Evolutionary conservation across 1,139 yeast species (phyloP).

Genomic region (Suhomyces chickasaworum): DNA sequence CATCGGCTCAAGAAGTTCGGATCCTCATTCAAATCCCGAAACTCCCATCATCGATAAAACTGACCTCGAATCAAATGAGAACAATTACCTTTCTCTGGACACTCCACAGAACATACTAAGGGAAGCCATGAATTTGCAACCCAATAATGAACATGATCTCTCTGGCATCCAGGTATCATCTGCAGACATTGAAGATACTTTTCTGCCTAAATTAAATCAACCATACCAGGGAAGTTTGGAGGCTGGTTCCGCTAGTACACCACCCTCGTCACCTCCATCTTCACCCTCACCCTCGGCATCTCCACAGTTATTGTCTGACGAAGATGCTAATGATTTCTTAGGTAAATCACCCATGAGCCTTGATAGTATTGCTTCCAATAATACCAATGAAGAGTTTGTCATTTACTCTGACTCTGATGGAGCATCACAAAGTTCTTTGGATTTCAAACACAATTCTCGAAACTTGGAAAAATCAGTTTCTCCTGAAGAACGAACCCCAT

Average conservation of each 20-base stretch:
- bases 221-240: slow-evolving; percentile 1
- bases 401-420: slow-evolving; percentile 44
- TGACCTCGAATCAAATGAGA: background rate
- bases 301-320: slow-evolving; percentile 8
- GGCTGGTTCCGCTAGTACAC: background rate
- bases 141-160: background rate
- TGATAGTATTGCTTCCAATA: slow-evolving; percentile 27
- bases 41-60: background rate
- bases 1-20: background rate
- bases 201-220: background rate
- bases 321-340: slow-evolving; percentile 4
- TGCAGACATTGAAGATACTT: background rate
- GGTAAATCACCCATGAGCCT: slow-evolving; percentile 19
- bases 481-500: slow-evolving; percentile 5
- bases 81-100: background rate
- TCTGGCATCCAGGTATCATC: background rate
- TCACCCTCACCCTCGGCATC: slow-evolving; percentile 9
- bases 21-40: background rate
- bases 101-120: slow-evolving; percentile 1
- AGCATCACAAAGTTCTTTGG: slow-evolving; percentile 38
- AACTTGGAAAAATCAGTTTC: background rate
- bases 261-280: slow-evolving; percentile 7
- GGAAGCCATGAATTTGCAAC: slow-evolving; percentile 2
- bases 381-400: slow-evolving; percentile 33
- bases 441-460: slow-evolving; percentile 6